Evolutionary conservation across 257 asterid genomes (phyloP), one percentile per base, ranked within the genome.

Genomic region (Solanum pimpinellifolium): DNA sequence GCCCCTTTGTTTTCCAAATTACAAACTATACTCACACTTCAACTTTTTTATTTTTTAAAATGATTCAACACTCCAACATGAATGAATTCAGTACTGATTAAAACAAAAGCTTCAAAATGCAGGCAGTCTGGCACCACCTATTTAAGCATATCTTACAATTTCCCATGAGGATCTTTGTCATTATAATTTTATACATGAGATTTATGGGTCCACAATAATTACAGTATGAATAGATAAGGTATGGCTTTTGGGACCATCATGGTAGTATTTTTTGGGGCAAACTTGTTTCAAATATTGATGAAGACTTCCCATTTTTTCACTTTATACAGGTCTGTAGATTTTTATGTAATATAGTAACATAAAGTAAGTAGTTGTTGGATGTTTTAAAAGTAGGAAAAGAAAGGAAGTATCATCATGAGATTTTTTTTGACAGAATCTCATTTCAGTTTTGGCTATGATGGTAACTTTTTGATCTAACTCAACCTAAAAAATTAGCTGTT

Each of bases 161-260:
- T 80, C 46, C 69, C 69, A 47, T 9, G 85, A 47, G 37, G 69
- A 80, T 80, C 85, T 49, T 80, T 80, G 29, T 47, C 65, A 25
- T 18, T 49, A 25, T 47, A 29, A 49, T 47, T 80, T 49, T 29
- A 29, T 29, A 80, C 31, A 80, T 80, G 7, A 49, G 44, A 80
- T 47, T 49, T 29, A 11, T 49, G 29, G 85, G 44, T 20, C 46
- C 44, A 29, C 69, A 29, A 27, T 27, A 18, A 46, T 80, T 47
- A 2, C 68, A 27, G 39, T 18, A 6, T 18, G 69, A 49, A 49
- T 3, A 10, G 69, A 80, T 80, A 80, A 49, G 20, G 68, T 74
- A 15, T 47, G 12, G n/a, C 18, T 47, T 47, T 80, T 18, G 44
- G 68, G 84, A 78, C 84, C 66, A 37, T 74, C 80, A 8, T 78